Base-by-base conservation (phyloP, 2,329 filamentous ascomycete species). In the Endoconidiophora polonica region DNA sequence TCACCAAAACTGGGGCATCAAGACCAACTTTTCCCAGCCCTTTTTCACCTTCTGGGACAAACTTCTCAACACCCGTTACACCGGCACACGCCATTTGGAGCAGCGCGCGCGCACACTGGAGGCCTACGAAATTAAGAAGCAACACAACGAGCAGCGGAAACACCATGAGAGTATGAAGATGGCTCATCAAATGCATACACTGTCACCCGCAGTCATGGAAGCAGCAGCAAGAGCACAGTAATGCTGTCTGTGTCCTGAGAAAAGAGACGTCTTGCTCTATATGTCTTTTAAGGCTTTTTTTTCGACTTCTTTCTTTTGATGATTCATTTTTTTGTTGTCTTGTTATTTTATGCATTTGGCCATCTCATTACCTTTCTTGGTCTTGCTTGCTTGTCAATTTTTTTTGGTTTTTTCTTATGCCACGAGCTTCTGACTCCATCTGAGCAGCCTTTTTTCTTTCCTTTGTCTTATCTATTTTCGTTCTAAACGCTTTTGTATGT, bases 1-100 rank as follows among this genome's bases (percentile, higher is more conserved):
- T 66, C 91, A 98, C 67, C 91, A 98, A 67, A 93, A 85, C 65
- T 96, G 90, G 88, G 91, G 91, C 52, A 94, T 98, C 73, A 98
- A 96, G 74, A 84, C 82, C 56, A 93, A 93, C 67, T 93, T 86
- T 64, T 83, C 81, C 4, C 86, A 93, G 65, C 86, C 86, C 2
- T 93, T 88, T 68, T 95, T 96, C 67, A 95, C 84, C 44, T 87
- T 95, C 67, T 96, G 91, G 86, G 91, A 98, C 63, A 72, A 76
- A 44, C 61, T 87, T 24, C 70, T 94, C 20, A 79, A 81, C 47
- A 98, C 91, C 22, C 83, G 78, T 65, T 95, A 87, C 80, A 77
- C 74, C 53, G 86, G 85, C 46, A 79, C 71, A 52, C 69, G 69
- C 14, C 57, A 58, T 40, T 59, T 64, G 54, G 48, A 53, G 45